phyloP scores from a whole-genome alignment of 129 eudicot genomes.

The Lactuca saligna region DNA sequence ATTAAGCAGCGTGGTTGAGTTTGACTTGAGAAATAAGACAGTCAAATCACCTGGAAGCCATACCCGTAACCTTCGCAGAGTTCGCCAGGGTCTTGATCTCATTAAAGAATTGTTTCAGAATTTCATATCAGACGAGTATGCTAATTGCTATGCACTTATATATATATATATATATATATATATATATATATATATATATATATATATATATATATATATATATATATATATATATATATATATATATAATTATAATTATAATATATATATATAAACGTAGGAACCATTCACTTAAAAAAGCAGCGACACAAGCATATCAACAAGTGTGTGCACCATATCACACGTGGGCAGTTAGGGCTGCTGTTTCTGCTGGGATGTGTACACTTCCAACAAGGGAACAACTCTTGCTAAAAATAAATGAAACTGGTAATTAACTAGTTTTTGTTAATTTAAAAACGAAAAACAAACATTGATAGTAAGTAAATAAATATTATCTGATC shows the following conservation, averaged over 20 bases:
- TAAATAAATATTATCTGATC: background rate
- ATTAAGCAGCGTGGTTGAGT: conserved; percentile 61
- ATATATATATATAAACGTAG: conserved; percentile 27
- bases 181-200: background rate
- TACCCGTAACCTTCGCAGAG: conserved; percentile 91
- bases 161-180: background rate
- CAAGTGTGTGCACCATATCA: conserved; percentile 89
- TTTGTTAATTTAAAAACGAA: background rate
- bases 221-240: background rate
- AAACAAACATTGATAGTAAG: background rate
- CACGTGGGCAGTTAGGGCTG: conserved; percentile 96
- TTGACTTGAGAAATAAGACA: conserved; percentile 60
- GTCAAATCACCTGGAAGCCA: conserved; percentile 90
- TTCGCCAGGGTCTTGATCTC: conserved; percentile 97
- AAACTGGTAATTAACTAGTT: conserved; percentile 51
- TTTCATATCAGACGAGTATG: conserved; percentile 69
- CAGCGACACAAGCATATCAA: conserved; percentile 79
- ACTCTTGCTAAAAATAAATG: conserved; percentile 68
- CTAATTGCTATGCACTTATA: conserved; percentile 14
- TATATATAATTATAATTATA: background rate
- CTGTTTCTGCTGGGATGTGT: conserved; percentile 94
- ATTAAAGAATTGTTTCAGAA: conserved; percentile 72
- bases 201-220: background rate
- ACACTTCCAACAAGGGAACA: conserved; percentile 93
- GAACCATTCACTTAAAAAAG: conserved; percentile 59